These are phyloP conservation scores for Comarum palustre DNA, from an alignment of 306 rosid species.

Conservation along the genomic window DNA sequence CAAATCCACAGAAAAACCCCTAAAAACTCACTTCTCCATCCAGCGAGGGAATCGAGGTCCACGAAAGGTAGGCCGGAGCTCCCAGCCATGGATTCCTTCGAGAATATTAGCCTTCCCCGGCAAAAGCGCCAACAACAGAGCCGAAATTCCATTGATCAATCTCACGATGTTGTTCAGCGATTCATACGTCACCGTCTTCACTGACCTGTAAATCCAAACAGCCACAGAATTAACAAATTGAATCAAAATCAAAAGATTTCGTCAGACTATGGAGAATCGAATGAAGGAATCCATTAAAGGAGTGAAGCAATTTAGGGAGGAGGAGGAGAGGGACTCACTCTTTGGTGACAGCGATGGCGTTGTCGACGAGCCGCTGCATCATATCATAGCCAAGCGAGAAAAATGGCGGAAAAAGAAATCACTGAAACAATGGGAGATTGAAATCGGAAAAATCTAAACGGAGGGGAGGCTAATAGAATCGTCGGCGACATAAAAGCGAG, in stretches of 20 bases:
- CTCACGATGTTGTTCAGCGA: conserved; percentile 68
- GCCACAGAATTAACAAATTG: conserved; percentile 14
- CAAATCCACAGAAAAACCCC: background rate
- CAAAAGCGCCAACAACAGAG: conserved; percentile 60
- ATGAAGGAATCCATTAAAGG: background rate
- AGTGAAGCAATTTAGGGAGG: background rate
- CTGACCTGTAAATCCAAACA: conserved; percentile 59
- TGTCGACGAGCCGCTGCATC: conserved; percentile 68
- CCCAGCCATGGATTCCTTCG: conserved; percentile 98
- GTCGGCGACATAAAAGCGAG: conserved; percentile 7
- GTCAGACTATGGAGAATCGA: background rate
- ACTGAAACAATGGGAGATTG: conserved; percentile 7
- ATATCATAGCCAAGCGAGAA: conserved; percentile 16
- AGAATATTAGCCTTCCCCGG: conserved; percentile 81
- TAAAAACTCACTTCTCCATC: conserved; percentile 82
- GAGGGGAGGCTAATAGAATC: conserved; percentile 12
- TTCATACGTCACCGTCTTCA: conserved; percentile 82
- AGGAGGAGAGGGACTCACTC: conserved; percentile 47
- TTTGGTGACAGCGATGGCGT: conserved; percentile 60
- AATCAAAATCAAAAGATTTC: background rate
- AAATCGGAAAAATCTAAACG: conserved; percentile 3
- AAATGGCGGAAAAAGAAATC: conserved; percentile 3
- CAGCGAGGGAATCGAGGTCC: conserved; percentile 97
- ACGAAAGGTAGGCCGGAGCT: conserved; percentile 82
- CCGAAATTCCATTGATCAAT: conserved; percentile 89